phyloP scores from a whole-genome alignment of 108 stramenopile species.

The Heterococcus sp. region DNA sequence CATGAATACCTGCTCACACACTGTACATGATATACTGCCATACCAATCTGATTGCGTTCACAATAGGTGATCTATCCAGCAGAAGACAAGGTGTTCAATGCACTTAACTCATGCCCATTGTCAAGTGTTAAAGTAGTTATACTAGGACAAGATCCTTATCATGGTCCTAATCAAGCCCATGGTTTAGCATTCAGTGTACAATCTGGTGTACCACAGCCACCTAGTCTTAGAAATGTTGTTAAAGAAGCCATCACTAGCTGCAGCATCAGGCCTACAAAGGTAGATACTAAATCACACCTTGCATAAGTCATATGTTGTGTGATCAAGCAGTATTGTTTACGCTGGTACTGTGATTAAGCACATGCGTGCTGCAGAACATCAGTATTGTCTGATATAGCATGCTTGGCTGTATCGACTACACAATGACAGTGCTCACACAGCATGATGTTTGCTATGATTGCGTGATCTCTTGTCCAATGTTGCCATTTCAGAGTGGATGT shows the following conservation, averaged over 20 bases:
- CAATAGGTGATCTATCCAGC: conserved; percentile 71
- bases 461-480: no score
- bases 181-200: conserved; percentile 72
- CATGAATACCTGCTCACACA: not conserved
- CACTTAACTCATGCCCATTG: conserved; percentile 80
- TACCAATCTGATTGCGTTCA: not conserved
- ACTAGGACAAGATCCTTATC: conserved; percentile 99
- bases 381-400: no score
- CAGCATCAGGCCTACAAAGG: conserved; percentile 25
- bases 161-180: conserved; percentile 75
- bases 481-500: not conserved
- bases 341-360: not conserved
- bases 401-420: no score
- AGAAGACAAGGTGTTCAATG: conserved; percentile 71
- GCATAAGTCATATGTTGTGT: not conserved
- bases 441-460: no score
- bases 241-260: conserved; percentile 65
- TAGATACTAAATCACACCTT: not conserved
- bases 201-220: conserved; percentile 71
- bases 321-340: no score
- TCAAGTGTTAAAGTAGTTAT: conserved; percentile 83
- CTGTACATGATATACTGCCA: not conserved
- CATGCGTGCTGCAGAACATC: not conserved
- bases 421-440: no score
- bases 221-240: conserved; percentile 88